A percentile compares a stretch with the other conserved stretches of the same genome.
phyloP scores from a whole-genome alignment of 208 protist species.

The Vickermania spadyakhi region DNA sequence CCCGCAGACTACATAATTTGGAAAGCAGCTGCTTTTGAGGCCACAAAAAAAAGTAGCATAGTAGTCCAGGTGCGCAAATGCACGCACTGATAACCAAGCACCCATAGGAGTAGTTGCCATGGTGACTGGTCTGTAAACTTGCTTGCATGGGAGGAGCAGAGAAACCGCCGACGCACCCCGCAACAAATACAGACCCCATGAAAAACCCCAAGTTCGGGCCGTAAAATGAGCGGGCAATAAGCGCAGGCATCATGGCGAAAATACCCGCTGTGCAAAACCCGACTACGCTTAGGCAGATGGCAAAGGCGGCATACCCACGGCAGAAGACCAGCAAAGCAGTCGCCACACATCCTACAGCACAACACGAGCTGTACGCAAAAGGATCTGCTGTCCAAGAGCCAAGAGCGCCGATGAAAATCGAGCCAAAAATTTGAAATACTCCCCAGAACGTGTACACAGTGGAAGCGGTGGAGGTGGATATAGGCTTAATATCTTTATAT shows the following conservation, averaged over 20 bases:
- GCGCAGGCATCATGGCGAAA: conserved; percentile 71
- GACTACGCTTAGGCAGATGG: conserved; percentile 34
- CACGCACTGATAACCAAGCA: conserved; percentile 69
- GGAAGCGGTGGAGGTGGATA: conserved; percentile 44
- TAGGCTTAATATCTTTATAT: conserved; percentile 32
- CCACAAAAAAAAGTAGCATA: conserved; percentile 64
- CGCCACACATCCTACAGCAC: conserved; percentile 27
- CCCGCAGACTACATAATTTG: not conserved
- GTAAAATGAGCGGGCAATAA: conserved; percentile 55
- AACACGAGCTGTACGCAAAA: conserved; percentile 52
- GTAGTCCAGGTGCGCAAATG: conserved; percentile 37
- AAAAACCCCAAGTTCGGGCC: conserved; percentile 75
- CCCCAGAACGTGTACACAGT: conserved; percentile 78
- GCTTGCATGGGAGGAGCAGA: conserved; percentile 65
- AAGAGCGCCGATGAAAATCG: conserved; percentile 44
- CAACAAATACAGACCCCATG: conserved; percentile 66
- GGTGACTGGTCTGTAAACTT: conserved; percentile 35
- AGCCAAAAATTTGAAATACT: conserved; percentile 60
- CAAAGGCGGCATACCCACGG: conserved; percentile 59
- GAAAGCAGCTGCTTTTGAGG: conserved; percentile 26
- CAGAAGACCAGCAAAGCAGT: conserved; percentile 43
- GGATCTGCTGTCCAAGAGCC: conserved; percentile 40
- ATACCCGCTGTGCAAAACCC: conserved; percentile 79
- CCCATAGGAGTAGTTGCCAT: conserved; percentile 71
- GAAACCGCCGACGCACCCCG: conserved; percentile 63